These are phyloP conservation scores for Pisolithus orientalis DNA, from an alignment of 768 basidiomycete species.

Conservation along the genomic window DNA sequence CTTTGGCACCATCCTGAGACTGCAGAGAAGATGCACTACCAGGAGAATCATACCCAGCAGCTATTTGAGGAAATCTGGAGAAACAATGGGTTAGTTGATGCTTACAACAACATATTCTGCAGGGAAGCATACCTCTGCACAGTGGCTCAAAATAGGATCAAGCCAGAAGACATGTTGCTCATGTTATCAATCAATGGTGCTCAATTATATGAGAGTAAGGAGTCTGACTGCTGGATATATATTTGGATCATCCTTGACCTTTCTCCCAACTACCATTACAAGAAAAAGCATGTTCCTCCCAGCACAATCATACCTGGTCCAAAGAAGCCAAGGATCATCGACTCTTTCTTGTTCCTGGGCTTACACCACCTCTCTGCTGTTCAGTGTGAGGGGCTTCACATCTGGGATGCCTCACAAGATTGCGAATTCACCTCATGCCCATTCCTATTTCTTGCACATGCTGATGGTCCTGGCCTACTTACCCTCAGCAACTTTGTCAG, in stretches of 20 bases:
- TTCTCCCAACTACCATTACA: not conserved
- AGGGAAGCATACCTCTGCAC: not conserved
- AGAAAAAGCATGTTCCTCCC: slow-evolving; percentile 20
- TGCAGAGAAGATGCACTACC: not conserved
- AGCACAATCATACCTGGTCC: slow-evolving; percentile 27
- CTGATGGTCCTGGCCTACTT: slow-evolving; percentile 29
- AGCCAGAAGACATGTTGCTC: slow-evolving; percentile 24
- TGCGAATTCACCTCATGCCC: slow-evolving; percentile 3
- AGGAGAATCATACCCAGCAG: not conserved
- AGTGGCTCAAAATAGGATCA: not conserved
- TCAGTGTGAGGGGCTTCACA: slow-evolving; percentile 10
- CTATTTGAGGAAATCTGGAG: not conserved
- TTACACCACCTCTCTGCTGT: slow-evolving; percentile 12
- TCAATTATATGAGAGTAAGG: slow-evolving; percentile 29
- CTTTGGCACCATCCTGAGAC: not conserved
- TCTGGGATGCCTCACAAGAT: slow-evolving; percentile 16
- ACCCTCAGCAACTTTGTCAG: slow-evolving; percentile 29
- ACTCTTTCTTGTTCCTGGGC: slow-evolving; percentile 18
- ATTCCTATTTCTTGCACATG: slow-evolving; percentile 17
- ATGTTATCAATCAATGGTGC: slow-evolving; percentile 34
- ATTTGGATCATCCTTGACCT: slow-evolving; percentile 31
- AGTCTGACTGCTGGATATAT: slow-evolving; percentile 12
- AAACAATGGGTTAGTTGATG: not conserved
- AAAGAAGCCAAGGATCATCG: slow-evolving; percentile 26
- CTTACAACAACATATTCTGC: not conserved